Evolutionary conservation across 352 stramenopile species (phyloP).

Genomic region (Pilasporangium apinafurcum): DNA sequence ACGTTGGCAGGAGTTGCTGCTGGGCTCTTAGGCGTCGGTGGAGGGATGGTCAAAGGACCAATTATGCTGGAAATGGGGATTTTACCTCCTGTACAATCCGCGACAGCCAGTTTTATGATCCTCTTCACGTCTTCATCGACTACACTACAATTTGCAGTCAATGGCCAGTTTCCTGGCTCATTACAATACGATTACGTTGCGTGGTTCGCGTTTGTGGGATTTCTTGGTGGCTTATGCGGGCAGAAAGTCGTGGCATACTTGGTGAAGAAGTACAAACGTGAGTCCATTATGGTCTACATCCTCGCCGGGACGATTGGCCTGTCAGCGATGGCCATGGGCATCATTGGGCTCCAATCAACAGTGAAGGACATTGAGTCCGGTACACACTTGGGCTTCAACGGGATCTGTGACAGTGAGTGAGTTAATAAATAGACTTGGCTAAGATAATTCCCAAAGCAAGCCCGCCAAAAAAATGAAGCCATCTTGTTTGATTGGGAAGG

Average conservation of each 20-base stretch:
- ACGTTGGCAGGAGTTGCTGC: conserved; percentile 92
- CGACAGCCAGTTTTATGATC: conserved; percentile 91
- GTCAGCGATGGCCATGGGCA: conserved; percentile 63
- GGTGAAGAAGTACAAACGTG: conserved; percentile 87
- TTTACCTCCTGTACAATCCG: conserved; percentile 80
- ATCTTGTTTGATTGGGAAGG: too few species aligned
- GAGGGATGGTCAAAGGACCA: conserved; percentile 96
- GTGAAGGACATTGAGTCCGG: conserved; percentile 51
- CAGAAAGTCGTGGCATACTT: conserved; percentile 85
- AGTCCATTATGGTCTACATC: conserved; percentile 83
- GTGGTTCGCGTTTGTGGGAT: conserved; percentile 89
- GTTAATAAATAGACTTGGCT: too few species aligned
- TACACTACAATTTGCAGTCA: conserved; percentile 85
- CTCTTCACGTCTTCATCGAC: conserved; percentile 91
- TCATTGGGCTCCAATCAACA: conserved; percentile 55
- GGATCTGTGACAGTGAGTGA: conserved; percentile 59
- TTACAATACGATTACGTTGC: conserved; percentile 89
- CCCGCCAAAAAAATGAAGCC: too few species aligned
- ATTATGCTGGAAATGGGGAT: conserved; percentile 98
- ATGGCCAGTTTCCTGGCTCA: conserved; percentile 66
- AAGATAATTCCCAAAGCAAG: too few species aligned
- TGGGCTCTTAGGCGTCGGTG: conserved; percentile 94
- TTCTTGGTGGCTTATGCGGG: conserved; percentile 70
- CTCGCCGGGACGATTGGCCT: conserved; percentile 63
- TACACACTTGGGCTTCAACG: conserved; percentile 55